Conservation (phyloP, 2,329 filamentous ascomycete species). For the Penicillium sp. region DNA sequence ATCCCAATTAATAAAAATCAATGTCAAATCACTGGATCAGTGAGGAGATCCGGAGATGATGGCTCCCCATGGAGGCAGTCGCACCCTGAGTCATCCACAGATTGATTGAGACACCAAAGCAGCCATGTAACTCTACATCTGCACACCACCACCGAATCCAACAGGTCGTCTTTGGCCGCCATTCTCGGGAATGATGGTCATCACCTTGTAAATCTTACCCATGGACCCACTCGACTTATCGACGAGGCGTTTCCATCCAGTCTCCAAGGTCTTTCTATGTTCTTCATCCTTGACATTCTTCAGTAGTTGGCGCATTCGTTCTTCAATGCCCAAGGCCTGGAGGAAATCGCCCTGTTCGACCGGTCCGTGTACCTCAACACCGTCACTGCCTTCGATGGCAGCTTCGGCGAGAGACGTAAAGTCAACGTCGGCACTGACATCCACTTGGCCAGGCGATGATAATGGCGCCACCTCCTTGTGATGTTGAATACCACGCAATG, state of each 20-base stretch:
- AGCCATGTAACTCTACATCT: slow-evolving; percentile 8
- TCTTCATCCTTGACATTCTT: slow-evolving; percentile 46
- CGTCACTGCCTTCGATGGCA: slow-evolving; percentile 66
- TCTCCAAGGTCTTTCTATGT: slow-evolving; percentile 58
- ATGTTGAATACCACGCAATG: slow-evolving; percentile 76
- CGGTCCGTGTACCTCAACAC: slow-evolving; percentile 87
- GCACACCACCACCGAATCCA: slow-evolving; percentile 72
- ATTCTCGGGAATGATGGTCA: slow-evolving; percentile 83
- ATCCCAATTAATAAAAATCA: too few species aligned
- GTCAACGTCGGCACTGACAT: slow-evolving; percentile 89
- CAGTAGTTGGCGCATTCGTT: slow-evolving; percentile 65
- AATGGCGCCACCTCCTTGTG: slow-evolving; percentile 78
- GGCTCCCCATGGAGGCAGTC: too few species aligned
- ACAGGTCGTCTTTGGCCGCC: slow-evolving; percentile 69
- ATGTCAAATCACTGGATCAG: too few species aligned
- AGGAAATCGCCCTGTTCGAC: slow-evolving; percentile 80
- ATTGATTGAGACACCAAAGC: too few species aligned
- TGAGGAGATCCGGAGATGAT: too few species aligned
- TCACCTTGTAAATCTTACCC: slow-evolving; percentile 89
- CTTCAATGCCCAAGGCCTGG: slow-evolving; percentile 70
- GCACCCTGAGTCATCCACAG: too few species aligned
- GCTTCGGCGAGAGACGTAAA: slow-evolving; percentile 81
- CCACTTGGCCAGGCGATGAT: slow-evolving; percentile 70
- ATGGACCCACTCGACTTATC: slow-evolving; percentile 78
- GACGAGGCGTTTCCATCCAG: slow-evolving; percentile 74